These are phyloP conservation scores for Lactarius hatsudake DNA, from an alignment of 768 basidiomycete genomes.

Conservation along the genomic window DNA sequence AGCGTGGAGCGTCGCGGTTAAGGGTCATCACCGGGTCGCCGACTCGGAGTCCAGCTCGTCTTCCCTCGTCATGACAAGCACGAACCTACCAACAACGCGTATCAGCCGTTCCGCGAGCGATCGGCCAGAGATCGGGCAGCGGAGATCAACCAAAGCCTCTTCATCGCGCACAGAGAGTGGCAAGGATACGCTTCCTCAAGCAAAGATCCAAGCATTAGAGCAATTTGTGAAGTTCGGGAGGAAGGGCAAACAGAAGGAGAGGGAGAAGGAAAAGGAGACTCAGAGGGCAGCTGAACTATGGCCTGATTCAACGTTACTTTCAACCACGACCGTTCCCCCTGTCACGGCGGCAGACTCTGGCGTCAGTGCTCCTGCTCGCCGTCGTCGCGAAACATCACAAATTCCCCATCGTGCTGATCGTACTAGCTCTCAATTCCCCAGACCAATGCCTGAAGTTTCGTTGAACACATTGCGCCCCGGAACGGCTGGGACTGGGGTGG, in stretches of 20 bases:
- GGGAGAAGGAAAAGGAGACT: conserved; percentile 8
- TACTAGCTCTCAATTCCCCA: neutral
- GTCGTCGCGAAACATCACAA: neutral
- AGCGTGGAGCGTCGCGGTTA: neutral
- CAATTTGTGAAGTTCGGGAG: conserved; percentile 26
- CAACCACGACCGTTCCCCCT: neutral
- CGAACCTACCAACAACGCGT: conserved; percentile 6
- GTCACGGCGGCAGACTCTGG: neutral
- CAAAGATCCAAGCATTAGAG: conserved; percentile 24
- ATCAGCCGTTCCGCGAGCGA: conserved; percentile 17
- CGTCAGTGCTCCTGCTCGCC: neutral
- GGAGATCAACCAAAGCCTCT: neutral
- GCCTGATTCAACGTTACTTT: conserved; percentile 25
- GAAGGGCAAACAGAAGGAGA: conserved; percentile 23
- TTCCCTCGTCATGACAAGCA: conserved; percentile 5
- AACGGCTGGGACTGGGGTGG: conserved; percentile 2
- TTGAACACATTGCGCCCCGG: neutral
- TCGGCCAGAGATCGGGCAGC: conserved; percentile 4
- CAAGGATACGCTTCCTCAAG: conserved; percentile 16
- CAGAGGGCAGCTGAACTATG: conserved; percentile 20
- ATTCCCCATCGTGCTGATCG: neutral
- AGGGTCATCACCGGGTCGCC: neutral
- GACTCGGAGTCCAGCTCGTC: neutral
- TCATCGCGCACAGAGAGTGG: conserved; percentile 2
- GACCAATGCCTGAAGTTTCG: neutral